Evolutionary conservation across 2,329 filamentous ascomycete species (phyloP), one percentile per base, ranked within the genome.

Genomic region (Hypoxylon rubiginosum): DNA sequence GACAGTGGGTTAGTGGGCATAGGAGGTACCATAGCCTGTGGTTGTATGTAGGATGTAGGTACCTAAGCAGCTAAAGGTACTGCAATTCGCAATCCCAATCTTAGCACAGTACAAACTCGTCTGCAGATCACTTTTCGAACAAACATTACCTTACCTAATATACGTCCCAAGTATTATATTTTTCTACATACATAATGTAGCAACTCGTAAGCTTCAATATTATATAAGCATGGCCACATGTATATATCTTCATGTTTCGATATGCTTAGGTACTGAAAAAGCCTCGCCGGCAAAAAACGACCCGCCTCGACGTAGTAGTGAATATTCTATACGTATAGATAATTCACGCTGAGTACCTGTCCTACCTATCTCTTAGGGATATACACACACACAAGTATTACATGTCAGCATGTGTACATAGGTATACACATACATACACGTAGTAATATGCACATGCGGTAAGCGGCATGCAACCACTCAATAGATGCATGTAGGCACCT

Each of bases 401-500:
- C 21, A 24, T 24, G 21, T 24, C 21, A 24, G 28, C 28, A 30
- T 30, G 8, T 34, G 13, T 34, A 15, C 10, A 34, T 11, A 34
- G 1, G 13, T 13, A 2, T 13, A 34, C 2, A 19, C n/a, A 43
- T 43, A 46, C 24, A 28, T 21, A 43, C 41, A 17, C n/a, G 13
- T 39, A 39, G 34, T 39, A 39, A 39, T 39, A 21, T 53, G 49
- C 34, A 30, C 43, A 54, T 62, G 52, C 49, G 53, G 57, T 65
- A 61, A 65, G 62, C 62, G 57, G 53, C 62, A 65, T 61, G 52
- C 32, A 58, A 53, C 53, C 39, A 57, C 41, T 48, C 45, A 48
- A 13, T 34, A 30, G 26, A 50, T 32, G 21, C 21, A 45, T 45
- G 41, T 10, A 28, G 24, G 13, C 13, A 48, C 5, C n/a, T 11